A percentile compares a stretch with the other conserved stretches of the same genome.
Evolutionary conservation across 2,329 filamentous ascomycete genomes (phyloP).

Genomic region (Neoascochyta sp.): DNA sequence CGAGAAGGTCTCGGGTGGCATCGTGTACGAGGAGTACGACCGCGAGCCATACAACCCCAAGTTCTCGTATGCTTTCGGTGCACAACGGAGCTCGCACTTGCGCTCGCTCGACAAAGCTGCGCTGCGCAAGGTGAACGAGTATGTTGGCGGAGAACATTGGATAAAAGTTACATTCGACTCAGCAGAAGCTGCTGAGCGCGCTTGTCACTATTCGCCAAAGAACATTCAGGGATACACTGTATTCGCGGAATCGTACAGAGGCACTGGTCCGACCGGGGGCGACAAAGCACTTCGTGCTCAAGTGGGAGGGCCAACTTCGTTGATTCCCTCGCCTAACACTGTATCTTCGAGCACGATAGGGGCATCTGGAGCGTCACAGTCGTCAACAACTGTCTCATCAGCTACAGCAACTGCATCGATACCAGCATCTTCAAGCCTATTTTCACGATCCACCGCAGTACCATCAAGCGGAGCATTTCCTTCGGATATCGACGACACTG

Average conservation of each 20-base stretch:
- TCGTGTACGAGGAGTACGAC: conserved; percentile 90
- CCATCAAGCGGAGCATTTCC: conserved; percentile 24
- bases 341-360: conserved; percentile 33
- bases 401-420: conserved; percentile 26
- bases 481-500: conserved; percentile 13
- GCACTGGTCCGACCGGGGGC: conserved; percentile 41
- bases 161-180: conserved; percentile 59
- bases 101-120: conserved; percentile 67
- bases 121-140: conserved; percentile 73
- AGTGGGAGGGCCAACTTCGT: conserved; percentile 20
- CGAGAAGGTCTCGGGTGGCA: conserved; percentile 73
- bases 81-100: conserved; percentile 63
- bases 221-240: conserved; percentile 47
- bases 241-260: conserved; percentile 47
- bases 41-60: conserved; percentile 73
- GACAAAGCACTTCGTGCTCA: conserved; percentile 44
- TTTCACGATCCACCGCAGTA: conserved; percentile 19
- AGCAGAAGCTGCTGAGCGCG: conserved; percentile 47
- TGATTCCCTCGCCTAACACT: conserved; percentile 35
- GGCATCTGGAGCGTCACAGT: conserved; percentile 22
- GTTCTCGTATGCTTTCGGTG: conserved; percentile 69
- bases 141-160: conserved; percentile 85
- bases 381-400: conserved; percentile 41
- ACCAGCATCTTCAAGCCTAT: conserved; percentile 10
- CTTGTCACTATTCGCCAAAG: conserved; percentile 47